Base-by-base conservation (phyloP, 768 basidiomycete species). In the Agrocybe pediades region DNA sequence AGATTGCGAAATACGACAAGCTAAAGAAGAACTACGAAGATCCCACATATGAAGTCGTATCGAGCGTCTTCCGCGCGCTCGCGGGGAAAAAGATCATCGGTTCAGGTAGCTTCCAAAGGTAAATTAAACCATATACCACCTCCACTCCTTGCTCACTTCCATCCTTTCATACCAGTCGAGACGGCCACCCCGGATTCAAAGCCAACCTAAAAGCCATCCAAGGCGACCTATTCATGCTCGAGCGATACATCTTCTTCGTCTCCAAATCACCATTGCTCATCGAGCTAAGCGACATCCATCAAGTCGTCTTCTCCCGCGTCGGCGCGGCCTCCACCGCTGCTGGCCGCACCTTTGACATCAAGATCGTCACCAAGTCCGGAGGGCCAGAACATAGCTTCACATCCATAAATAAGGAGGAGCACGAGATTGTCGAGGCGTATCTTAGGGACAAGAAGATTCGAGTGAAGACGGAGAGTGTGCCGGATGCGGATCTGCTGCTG, bases 221-320 rank as follows among this genome's bases (percentile, higher is more conserved):
- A 70, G 97, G 97, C 55, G 95, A 98, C 68, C 84, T 99, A 26
- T 98, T 97, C 82, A 84, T 98, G 79, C 87, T 99, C 58, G 97
- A 98, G 65, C 98, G 98, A 82, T 92, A 90, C 69, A 81, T 99
- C 44, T 93, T 99, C 73, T 98, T 98, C 74, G 93, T 98, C 56
- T 95, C 96, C 51, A 98, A 98, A 71, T 88, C 91, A 60, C 96
- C 97, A 1, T 85, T 86, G 27, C 87, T 97, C 64, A 58, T 98
- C 62, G 92, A 96, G 61, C 85, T 95, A 58, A 82, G 84, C 49
- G 93, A 97, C 61, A 90, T 98, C 57, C 87, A 92, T 58, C 88
- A 90, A 69, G 89, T 91, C 54, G 79, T 93, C 47, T 97, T 98
- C 79, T 96, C 94, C 8, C 90, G 95, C 53, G 90, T 98, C 15